Percentiles rank a stretch among this genome's conserved stretches.
These are phyloP conservation scores for Metschnikowia similis DNA, from an alignment of 805 yeast genomes.

Conservation along the genomic window DNA sequence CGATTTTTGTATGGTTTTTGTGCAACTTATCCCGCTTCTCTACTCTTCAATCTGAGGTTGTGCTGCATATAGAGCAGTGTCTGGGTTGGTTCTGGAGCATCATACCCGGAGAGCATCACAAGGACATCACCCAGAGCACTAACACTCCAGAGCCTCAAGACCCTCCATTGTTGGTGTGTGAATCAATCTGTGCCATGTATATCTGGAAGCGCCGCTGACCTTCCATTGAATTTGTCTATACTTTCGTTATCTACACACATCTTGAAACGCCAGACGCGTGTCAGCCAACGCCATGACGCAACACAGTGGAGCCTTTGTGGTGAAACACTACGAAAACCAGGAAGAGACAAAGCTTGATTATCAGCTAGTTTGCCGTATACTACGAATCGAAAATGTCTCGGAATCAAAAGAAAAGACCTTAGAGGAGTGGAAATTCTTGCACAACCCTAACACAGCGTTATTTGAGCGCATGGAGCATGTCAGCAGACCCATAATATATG, in stretches of 20 bases:
- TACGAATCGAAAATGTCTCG: constrained; percentile 51
- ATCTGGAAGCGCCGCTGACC: not conserved
- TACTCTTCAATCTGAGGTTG: too few relatives aligned
- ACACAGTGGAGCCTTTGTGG: constrained; percentile 7
- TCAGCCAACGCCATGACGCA: not conserved
- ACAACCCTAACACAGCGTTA: constrained; percentile 57
- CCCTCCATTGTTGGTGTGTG: not conserved
- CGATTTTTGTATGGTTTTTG: too few relatives aligned
- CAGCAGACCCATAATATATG: constrained; percentile 42
- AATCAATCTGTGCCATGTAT: not conserved
- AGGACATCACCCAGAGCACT: not conserved
- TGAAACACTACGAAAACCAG: not conserved
- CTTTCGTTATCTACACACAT: not conserved
- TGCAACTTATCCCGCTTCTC: too few relatives aligned
- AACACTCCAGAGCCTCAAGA: not conserved
- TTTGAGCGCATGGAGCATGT: constrained; percentile 50
- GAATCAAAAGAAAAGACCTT: constrained; percentile 48
- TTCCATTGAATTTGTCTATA: not conserved
- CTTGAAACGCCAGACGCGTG: not conserved
- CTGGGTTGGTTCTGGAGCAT: too few relatives aligned
- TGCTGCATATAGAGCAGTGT: not conserved
- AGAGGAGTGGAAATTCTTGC: constrained; percentile 48
- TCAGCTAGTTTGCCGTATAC: constrained; percentile 47
- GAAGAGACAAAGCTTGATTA: constrained; percentile 8
- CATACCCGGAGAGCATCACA: not conserved